Evolutionary conservation across 441 rosid species (phyloP), one percentile per base, ranked within the genome.

Genomic region (Mallotus japonicus): DNA sequence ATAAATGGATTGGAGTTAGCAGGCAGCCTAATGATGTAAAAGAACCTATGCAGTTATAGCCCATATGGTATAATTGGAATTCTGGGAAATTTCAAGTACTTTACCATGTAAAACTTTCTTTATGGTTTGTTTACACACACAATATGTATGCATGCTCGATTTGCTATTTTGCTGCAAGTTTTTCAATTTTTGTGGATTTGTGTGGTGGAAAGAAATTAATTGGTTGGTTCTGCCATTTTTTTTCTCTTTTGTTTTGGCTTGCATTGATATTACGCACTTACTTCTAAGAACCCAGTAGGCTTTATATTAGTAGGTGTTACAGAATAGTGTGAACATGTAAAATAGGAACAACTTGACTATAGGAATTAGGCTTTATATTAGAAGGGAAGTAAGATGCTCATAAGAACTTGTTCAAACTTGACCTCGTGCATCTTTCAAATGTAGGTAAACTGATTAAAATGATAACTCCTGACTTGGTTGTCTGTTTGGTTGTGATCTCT

Each of bases 401-500:
- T 34, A n/a, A 34, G 60, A 61, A 32, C 20, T 14, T n/a, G 44
- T 16, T 44, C 11, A 60, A 37, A 67, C 37, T 22, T 61, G 28
- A 22, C 19, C n/a, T 44, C 50, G 42, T 14, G 9, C 55, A 15
- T 37, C 62, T 60, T 74, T 58, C 20, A 1, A 37, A 22, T 60
- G n/a, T 53, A 4, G 68, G 3, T 72, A 60, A 28, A 22, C 15
- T 3, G 49, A 24, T 32, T 1, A 58, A 32, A 47, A 0, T 11
- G 17, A 34, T 51, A 42, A 59, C 19, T 60, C 50, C 28, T 66
- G 47, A 56, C 56, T 19, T 20, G 37, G 22, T 42, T 2, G 53
- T 69, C 50, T 71, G 72, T 79, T 76, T 61, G n/a, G 69, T 58
- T 66, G 62, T 75, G 58, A 64, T 73, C 72, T 74, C 77, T 55